phyloP scores from a whole-genome alignment of 139 green algal genomes.

The Auxenochlorella pyrenoidosa region DNA sequence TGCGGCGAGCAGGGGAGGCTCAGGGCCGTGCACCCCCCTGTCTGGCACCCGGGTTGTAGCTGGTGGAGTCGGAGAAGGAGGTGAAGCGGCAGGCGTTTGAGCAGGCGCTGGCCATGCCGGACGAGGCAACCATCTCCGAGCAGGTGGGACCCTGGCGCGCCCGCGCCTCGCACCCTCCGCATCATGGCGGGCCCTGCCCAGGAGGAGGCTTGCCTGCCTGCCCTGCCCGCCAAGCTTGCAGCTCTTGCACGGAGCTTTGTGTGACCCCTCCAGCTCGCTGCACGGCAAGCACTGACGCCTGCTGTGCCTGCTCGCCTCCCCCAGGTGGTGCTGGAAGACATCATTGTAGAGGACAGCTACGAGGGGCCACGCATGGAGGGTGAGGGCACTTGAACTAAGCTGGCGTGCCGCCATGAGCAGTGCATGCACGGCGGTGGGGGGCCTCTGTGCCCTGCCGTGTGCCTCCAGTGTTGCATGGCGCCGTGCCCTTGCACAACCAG shows the following conservation, averaged over 20 bases:
- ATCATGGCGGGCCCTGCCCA: background rate
- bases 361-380: constrained; percentile 83
- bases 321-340: constrained; percentile 72
- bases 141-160: background rate
- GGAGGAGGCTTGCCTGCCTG: background rate
- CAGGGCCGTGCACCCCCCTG: background rate
- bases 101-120: constrained; percentile 78
- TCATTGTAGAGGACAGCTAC: constrained; percentile 89
- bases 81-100: constrained; percentile 91
- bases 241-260: too few relatives aligned
- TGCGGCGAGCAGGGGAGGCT: background rate
- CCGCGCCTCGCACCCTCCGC: too few relatives aligned
- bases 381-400: too few relatives aligned
- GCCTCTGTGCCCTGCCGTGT: too few relatives aligned
- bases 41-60: constrained; percentile 38
- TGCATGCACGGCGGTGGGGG: too few relatives aligned
- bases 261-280: background rate
- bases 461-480: too few relatives aligned
- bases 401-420: too few relatives aligned
- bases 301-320: background rate
- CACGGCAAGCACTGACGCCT: too few relatives aligned
- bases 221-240: too few relatives aligned
- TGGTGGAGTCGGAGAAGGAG: constrained; percentile 91
- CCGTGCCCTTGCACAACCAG: too few relatives aligned
- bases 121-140: constrained; percentile 37